These are phyloP conservation scores for Lojkania enalia DNA, from an alignment of 2,329 filamentous ascomycete genomes.

Conservation along the genomic window DNA sequence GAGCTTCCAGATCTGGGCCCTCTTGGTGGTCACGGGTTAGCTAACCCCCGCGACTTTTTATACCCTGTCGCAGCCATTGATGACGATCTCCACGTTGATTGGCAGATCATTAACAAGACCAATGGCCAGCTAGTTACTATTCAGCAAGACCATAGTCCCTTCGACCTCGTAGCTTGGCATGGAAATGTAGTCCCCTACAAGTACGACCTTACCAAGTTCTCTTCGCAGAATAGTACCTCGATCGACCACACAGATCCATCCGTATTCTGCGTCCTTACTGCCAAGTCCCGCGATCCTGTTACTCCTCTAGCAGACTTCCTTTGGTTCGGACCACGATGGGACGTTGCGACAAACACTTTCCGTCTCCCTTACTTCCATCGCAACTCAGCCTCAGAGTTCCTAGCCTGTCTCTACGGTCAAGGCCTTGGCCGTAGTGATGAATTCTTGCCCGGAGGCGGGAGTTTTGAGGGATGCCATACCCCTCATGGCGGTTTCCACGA, in stretches of 20 bases:
- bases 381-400: slow-evolving; percentile 44
- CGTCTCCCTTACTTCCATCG: slow-evolving; percentile 46
- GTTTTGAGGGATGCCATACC: slow-evolving; percentile 43
- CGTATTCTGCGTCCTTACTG: slow-evolving; percentile 44
- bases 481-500: slow-evolving; percentile 48
- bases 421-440: slow-evolving; percentile 48
- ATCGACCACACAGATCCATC: slow-evolving; percentile 47
- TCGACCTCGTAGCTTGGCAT: slow-evolving; percentile 50
- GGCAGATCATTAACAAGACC: slow-evolving; percentile 42
- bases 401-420: slow-evolving; percentile 44
- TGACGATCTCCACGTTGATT: slow-evolving; percentile 40
- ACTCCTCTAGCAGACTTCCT: slow-evolving; percentile 45
- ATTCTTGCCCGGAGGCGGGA: slow-evolving; percentile 45
- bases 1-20: slow-evolving; percentile 46
- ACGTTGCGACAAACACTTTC: slow-evolving; percentile 45
- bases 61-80: slow-evolving; percentile 45
- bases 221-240: slow-evolving; percentile 43
- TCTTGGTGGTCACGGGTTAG: slow-evolving; percentile 46
- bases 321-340: slow-evolving; percentile 46
- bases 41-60: slow-evolving; percentile 46
- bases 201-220: slow-evolving; percentile 58
- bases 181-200: slow-evolving; percentile 55
- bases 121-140: slow-evolving; percentile 39
- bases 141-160: slow-evolving; percentile 46
- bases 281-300: slow-evolving; percentile 41